Base-by-base conservation (phyloP, 2,329 filamentous ascomycete genomes). In the Pseudogymnoascus sp. region DNA sequence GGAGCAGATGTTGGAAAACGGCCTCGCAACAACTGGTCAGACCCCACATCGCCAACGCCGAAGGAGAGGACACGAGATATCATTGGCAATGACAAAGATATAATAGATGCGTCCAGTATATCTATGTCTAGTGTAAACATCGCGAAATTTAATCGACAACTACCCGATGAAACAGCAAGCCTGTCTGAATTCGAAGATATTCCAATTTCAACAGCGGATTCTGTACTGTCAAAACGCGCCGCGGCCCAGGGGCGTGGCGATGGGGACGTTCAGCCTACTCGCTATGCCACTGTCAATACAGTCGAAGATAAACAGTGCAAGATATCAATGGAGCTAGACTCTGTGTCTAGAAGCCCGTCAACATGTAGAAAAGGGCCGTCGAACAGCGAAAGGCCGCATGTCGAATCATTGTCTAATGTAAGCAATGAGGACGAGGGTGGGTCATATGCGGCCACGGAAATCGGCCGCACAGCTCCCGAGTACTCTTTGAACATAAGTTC, bases 1-100 rank as follows among this genome's bases (percentile, higher is more conserved):
- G 71, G 70, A 13, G 69, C 71, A 4, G 68, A 71, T 61, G 63
- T 69, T 31, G 70, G 68, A 2, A 73, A 73, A 65, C 67, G 70
- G 17, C 65, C 71, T 65, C 67, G 68, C 28, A 72, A 70, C 69
- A 70, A 71, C 40, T 63, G 63, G 11, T 66, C 68, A 36, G 63
- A 65, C 23, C 42, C 65, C 11, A 64, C 68, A 9, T 69, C 71
- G n/a, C 72, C 72, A 13, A 73, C 71, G 11, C 71, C 72, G 9
- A 57, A 57, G 28, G 50, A 57, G 50, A 57, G 50, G 50, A 35
- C 28, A 2, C 28, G 50, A 57, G 50, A 33, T 57, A 57, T 21
- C 10, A 13, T 8, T 10, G 6, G 50, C 50, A 57, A 21, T 57
- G 50, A 57, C 50, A 57, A 57, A 21, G n/a, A 28, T 57, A 19